A percentile compares a stretch with the other conserved stretches of the same genome.
phyloP scores from a whole-genome alignment of 768 basidiomycete species.

The Xerocomus potaroensis region DNA sequence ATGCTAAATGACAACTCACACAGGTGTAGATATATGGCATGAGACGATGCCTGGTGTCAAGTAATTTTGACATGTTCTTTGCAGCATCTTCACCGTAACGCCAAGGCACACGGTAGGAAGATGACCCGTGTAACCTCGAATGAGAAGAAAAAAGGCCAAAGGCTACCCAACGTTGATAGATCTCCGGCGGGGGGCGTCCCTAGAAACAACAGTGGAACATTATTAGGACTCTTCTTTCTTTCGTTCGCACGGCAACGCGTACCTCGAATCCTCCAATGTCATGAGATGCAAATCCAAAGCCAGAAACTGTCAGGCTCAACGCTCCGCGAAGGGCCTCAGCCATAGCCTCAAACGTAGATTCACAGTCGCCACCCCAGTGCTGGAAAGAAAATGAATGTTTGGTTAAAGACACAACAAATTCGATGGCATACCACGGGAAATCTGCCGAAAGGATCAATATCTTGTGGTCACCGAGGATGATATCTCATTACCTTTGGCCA shows the following conservation, averaged over 20 bases:
- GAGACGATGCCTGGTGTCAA: conserved; percentile 62
- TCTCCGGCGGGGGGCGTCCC: conserved; percentile 63
- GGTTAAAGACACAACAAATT: not conserved
- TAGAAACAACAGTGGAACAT: conserved; percentile 15
- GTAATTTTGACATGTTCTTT: conserved; percentile 54
- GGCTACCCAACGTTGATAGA: conserved; percentile 74
- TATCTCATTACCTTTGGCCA: conserved; percentile 49
- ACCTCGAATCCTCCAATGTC: conserved; percentile 79
- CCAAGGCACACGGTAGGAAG: conserved; percentile 77
- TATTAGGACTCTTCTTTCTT: not conserved
- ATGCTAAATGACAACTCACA: conserved; percentile 29
- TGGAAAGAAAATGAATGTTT: conserved; percentile 27
- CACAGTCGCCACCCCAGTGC: conserved; percentile 76
- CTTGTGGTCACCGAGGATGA: not conserved
- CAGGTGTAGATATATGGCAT: conserved; percentile 70
- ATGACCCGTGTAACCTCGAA: conserved; percentile 67
- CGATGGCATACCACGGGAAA: conserved; percentile 13
- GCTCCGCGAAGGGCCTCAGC: conserved; percentile 66
- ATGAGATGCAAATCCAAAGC: conserved; percentile 69
- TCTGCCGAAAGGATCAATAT: conserved; percentile 6
- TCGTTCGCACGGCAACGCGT: conserved; percentile 10
- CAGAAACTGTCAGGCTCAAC: conserved; percentile 61
- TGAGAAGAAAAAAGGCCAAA: conserved; percentile 76
- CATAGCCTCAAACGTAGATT: conserved; percentile 76
- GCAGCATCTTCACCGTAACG: conserved; percentile 69